Percentiles rank a stretch among this genome's conserved stretches.
Evolutionary conservation across 345 rosid species (phyloP).

Genomic region (Rhodamnia argentea): DNA sequence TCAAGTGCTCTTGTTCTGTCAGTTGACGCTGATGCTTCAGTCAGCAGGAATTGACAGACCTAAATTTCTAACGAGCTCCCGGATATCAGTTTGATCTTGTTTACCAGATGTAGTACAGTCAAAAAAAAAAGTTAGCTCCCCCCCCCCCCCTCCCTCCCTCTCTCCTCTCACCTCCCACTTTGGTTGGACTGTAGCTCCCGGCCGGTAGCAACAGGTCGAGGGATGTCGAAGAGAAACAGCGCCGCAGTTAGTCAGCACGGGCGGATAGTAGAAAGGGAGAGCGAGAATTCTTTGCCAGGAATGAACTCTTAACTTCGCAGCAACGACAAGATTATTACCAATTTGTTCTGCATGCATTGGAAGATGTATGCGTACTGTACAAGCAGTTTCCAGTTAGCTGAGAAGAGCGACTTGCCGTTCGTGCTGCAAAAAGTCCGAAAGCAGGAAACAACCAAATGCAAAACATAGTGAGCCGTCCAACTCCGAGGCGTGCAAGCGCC

Average conservation of each 20-base stretch:
- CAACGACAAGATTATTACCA: background rate
- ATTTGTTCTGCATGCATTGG: background rate
- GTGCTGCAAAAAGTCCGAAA: too few species aligned
- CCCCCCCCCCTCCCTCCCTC: background rate
- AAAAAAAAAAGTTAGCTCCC: background rate
- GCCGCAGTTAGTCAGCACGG: background rate
- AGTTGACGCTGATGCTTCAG: background rate
- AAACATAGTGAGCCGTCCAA: too few species aligned
- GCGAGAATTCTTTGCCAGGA: background rate
- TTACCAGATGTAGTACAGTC: background rate
- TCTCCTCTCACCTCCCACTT: background rate
- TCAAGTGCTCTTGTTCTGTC: background rate
- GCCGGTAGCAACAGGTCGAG: background rate
- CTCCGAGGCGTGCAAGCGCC: background rate
- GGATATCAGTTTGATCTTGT: background rate
- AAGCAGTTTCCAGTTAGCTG: too few species aligned
- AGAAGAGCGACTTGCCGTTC: too few species aligned
- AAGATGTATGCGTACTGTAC: background rate
- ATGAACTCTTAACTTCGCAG: background rate
- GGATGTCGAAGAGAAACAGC: background rate
- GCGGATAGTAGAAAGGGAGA: background rate
- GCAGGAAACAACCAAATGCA: too few species aligned
- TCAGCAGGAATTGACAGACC: background rate
- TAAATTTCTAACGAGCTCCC: background rate
- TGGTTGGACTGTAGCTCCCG: background rate